phyloP scores from a whole-genome alignment of 768 basidiomycete species.

The Arthromyces matolae region DNA sequence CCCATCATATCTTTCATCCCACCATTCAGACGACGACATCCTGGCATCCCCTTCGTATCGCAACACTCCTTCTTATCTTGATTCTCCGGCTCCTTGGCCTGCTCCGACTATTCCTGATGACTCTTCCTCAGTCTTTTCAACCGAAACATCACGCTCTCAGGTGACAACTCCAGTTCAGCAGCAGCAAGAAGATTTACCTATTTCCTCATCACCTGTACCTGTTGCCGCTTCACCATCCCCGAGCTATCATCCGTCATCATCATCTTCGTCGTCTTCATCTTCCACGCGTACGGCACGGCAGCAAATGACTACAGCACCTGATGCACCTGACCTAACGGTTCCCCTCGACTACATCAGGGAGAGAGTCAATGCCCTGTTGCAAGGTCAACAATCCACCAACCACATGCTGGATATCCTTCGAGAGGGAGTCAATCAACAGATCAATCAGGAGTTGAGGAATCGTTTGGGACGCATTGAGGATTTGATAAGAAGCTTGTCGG shows the following conservation, averaged over 20 bases:
- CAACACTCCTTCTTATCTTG: slow-evolving; percentile 17
- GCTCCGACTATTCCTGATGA: slow-evolving; percentile 12
- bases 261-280: slow-evolving; percentile 28
- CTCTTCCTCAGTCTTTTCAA: slow-evolving; percentile 4
- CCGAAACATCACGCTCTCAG: slow-evolving; percentile 13
- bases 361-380: slow-evolving; percentile 54
- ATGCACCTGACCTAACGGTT: slow-evolving; percentile 49
- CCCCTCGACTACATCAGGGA: slow-evolving; percentile 57
- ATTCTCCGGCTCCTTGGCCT: slow-evolving; percentile 20
- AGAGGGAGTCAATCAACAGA: slow-evolving; percentile 35
- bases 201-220: neutral
- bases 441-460: slow-evolving; percentile 38
- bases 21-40: slow-evolving; percentile 66
- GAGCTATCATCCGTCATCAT: slow-evolving; percentile 10
- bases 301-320: slow-evolving; percentile 27
- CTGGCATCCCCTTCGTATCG: slow-evolving; percentile 12
- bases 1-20: slow-evolving; percentile 30
- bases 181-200: too few species aligned
- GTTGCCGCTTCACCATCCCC: slow-evolving; percentile 25
- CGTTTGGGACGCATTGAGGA: slow-evolving; percentile 45
- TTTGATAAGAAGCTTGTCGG: slow-evolving; percentile 36
- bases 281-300: slow-evolving; percentile 32
- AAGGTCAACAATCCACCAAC: slow-evolving; percentile 60
- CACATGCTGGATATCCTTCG: slow-evolving; percentile 61
- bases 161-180: slow-evolving; percentile 4